Base-by-base conservation (phyloP, 192 early-diverging fungal genomes). In the Dissophora globulifera region DNA sequence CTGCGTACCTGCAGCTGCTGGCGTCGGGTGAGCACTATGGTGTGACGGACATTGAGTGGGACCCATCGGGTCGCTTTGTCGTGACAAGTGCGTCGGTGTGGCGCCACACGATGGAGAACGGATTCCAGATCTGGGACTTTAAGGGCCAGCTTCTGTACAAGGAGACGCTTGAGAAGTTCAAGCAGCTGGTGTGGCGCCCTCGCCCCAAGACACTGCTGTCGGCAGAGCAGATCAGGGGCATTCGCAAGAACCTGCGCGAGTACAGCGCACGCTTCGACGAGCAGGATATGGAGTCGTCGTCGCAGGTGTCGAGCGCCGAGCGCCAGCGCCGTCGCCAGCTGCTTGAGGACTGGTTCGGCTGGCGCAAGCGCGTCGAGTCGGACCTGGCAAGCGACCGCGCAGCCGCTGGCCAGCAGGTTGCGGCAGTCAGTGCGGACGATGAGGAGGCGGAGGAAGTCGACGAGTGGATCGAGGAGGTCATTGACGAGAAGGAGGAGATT, bases 11-110 rank as follows among this genome's bases (percentile, higher is more conserved):
- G 51, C 81, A 90, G 49, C 65, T 91, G 54, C 81, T 98, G 79
- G 82, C 82, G 40, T 81, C 87, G 4, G 88, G 86, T 40, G 96
- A 98, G 80, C 98, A 98, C 81, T 98, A 96, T 83, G 92, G 91
- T 81, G 89, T 94, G 43, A 96, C 95, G 20, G 96, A 97, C 65
- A 87, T 98, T 52, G 95, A 98, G 78, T 99, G 97, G 97, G 97
- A 99, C 74, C 96, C 97, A 9, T 98, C 94, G 26, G 97, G 97
- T 64, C 93, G 97, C 54, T 99, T 89, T 70, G 90, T 98, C n/a
- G 81, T 92, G 10, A 89, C 91, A 47, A 91, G 89, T 31, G 91
- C 95, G 25, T 94, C 92, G 22, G 86, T 90, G 74, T 96, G 95
- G 98, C 84, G 90, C 67, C 87, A 94, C 62, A 82, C 88, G 53